Percentiles rank a stretch among this genome's conserved stretches.
Evolutionary conservation across 116 monocot genomes (phyloP).

Genomic region (Iris pallida): DNA sequence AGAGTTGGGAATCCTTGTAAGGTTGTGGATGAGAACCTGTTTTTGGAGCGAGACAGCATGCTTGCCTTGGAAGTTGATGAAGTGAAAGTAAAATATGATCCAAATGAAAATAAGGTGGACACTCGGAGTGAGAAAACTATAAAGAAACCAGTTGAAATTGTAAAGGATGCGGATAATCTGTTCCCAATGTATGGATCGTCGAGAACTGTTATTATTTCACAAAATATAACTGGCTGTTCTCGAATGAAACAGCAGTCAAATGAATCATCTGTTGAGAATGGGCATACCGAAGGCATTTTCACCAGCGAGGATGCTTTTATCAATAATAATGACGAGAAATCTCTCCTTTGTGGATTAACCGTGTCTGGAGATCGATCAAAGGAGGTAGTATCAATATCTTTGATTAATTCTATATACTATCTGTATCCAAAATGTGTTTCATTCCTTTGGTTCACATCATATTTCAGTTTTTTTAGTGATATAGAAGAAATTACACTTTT

Average conservation of each 20-base stretch:
- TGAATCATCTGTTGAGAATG: background rate
- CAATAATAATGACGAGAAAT: background rate
- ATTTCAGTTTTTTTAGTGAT: no score
- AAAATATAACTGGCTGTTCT: background rate
- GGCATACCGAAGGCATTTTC: background rate
- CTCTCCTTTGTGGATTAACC: no score
- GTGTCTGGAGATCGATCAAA: no score
- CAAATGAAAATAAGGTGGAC: background rate
- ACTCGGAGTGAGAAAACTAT: background rate
- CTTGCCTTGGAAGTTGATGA: background rate
- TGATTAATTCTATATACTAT: no score
- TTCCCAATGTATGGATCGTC: background rate
- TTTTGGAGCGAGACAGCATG: slow-evolving; percentile 6
- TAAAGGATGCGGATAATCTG: background rate
- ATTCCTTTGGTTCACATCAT: no score
- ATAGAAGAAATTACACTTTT: no score
- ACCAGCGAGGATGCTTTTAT: background rate
- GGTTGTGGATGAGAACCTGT: background rate
- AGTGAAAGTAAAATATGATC: background rate
- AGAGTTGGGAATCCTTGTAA: background rate
- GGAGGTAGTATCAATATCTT: no score
- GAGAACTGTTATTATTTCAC: background rate
- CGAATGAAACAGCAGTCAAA: slow-evolving; percentile 1
- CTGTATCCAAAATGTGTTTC: no score
- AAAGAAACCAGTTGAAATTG: slow-evolving; percentile 3